These are phyloP conservation scores for Hemileia vastatrix DNA, from an alignment of 1,284 basidiomycete genomes.

Conservation along the genomic window DNA sequence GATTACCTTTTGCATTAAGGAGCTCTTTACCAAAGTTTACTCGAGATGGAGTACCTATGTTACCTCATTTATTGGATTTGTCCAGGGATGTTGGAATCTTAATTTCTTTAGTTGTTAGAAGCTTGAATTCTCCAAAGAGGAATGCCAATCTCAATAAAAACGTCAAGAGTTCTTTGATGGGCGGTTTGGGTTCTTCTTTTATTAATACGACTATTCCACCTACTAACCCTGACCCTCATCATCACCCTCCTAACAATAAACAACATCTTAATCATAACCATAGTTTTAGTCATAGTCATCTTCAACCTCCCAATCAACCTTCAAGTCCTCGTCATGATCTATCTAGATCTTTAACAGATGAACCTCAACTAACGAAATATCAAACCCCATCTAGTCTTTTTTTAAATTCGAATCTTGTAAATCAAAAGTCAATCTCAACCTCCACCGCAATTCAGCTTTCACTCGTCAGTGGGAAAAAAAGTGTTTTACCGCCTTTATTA, in stretches of 20 bases:
- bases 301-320: no score
- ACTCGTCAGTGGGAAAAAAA: neutral
- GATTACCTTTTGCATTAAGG: constrained; percentile 28
- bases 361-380: no score
- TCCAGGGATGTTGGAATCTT: constrained; percentile 31
- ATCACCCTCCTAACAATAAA: neutral
- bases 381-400: no score
- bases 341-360: no score
- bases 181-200: no score
- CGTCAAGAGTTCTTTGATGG: no score
- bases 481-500: neutral
- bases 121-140: no score
- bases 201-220: neutral
- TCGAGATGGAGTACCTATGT: constrained; percentile 33
- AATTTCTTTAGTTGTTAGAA: constrained; percentile 5
- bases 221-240: neutral
- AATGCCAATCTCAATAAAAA: no score
- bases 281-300: no score
- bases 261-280: no score
- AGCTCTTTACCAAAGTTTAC: constrained; percentile 26
- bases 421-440: neutral
- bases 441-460: neutral
- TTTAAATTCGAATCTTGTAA: no score
- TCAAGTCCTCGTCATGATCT: no score
- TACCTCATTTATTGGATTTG: constrained; percentile 38